Percentiles rank a stretch among this genome's conserved stretches.
Evolutionary conservation across 129 eudicot genomes (phyloP).

Genomic region (Gnaphalium uliginosum): DNA sequence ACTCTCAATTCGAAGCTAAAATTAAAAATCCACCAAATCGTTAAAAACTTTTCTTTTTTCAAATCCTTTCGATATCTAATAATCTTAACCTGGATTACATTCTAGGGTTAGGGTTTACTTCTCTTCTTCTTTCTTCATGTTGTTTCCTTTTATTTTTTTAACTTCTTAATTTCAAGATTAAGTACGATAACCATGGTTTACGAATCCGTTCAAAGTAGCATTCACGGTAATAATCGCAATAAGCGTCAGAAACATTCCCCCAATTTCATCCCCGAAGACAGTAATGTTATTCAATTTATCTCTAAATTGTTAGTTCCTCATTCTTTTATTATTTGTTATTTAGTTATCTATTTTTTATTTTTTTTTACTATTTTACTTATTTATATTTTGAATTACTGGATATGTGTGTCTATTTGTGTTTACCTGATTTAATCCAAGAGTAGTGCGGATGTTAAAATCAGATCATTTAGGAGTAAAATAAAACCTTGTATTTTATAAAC

Average conservation of each 20-base stretch:
- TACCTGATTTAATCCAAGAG: background rate
- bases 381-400: background rate
- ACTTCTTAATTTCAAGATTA: background rate
- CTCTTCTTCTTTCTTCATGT: too few relatives aligned
- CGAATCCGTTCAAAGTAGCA: background rate
- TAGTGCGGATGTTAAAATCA: too few relatives aligned
- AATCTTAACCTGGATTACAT: too few relatives aligned
- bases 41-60: too few relatives aligned
- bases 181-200: too few relatives aligned
- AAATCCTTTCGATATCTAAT: too few relatives aligned
- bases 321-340: background rate
- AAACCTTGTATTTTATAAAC: too few relatives aligned
- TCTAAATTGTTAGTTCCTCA: slow-evolving; percentile 13
- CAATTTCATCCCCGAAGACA: background rate
- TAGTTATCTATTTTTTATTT: background rate
- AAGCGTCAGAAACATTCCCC: background rate
- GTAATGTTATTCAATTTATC: background rate
- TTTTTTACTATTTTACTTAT: background rate
- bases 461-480: too few relatives aligned
- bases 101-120: too few relatives aligned
- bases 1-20: too few relatives aligned
- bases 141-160: background rate
- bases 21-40: too few relatives aligned
- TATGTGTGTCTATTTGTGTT: background rate
- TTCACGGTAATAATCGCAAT: background rate